These are phyloP conservation scores for Cenchrus fungigraminus DNA, from an alignment of 176 grass and related monocot genomes.

Conservation along the genomic window DNA sequence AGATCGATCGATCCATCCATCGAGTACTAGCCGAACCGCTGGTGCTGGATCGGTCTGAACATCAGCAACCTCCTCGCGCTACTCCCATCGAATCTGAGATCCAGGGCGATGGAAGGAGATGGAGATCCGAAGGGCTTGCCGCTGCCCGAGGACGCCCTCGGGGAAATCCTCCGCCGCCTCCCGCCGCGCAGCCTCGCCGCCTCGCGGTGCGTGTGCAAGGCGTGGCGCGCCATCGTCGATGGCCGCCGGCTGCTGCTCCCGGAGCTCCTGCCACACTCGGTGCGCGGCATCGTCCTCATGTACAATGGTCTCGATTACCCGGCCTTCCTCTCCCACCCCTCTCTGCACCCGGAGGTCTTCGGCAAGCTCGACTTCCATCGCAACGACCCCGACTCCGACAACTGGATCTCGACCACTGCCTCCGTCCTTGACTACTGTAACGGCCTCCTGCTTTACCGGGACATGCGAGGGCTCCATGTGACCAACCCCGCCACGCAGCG, in stretches of 20 bases:
- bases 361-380: background rate
- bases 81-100: too few relatives aligned
- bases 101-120: background rate
- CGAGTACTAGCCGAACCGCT: too few relatives aligned
- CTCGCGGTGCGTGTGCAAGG: constrained; percentile 21
- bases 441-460: background rate
- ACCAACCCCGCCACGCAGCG: background rate
- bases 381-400: background rate
- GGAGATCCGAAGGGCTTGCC: background rate
- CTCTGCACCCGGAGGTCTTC: background rate
- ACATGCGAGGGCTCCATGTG: background rate
- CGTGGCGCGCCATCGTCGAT: background rate
- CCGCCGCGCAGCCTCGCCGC: constrained; percentile 7
- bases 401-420: background rate
- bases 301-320: background rate
- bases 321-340: background rate
- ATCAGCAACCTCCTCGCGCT: too few relatives aligned
- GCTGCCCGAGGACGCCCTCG: background rate
- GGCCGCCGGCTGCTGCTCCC: background rate
- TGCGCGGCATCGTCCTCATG: background rate
- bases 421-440: background rate
- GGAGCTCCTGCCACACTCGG: constrained; percentile 1
- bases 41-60: too few relatives aligned
- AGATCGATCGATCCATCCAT: too few relatives aligned
- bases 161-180: background rate